Evolutionary conservation across 2,329 filamentous ascomycete species (phyloP).

Genomic region (Onygena corvina): DNA sequence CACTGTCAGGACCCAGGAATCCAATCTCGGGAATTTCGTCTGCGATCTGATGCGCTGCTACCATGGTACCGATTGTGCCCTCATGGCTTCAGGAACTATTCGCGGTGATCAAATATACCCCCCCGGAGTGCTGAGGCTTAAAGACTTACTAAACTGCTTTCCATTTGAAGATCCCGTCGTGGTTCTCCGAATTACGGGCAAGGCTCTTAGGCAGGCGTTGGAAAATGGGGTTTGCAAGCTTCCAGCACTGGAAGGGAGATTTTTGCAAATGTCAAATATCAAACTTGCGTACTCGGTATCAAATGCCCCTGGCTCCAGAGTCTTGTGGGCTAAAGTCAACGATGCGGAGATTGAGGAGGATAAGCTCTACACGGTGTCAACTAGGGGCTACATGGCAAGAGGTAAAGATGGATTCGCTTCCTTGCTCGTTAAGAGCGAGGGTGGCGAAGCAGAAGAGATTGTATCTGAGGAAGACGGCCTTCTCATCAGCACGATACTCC

Average conservation of each 20-base stretch:
- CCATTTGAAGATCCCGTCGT: conserved; percentile 87
- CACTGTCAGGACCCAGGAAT: conserved; percentile 64
- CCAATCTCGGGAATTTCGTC: conserved; percentile 81
- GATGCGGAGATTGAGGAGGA: conserved; percentile 50
- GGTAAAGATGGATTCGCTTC: conserved; percentile 77
- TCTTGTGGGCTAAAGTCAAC: conserved; percentile 51
- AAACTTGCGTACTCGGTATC: conserved; percentile 58
- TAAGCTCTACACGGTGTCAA: conserved; percentile 60
- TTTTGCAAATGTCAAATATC: conserved; percentile 80
- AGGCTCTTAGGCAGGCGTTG: conserved; percentile 62
- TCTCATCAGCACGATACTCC: conserved; percentile 70
- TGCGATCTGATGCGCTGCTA: conserved; percentile 83
- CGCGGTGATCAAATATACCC: conserved; percentile 81
- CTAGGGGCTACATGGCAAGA: conserved; percentile 76
- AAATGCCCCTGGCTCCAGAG: conserved; percentile 47
- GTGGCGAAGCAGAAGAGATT: conserved; percentile 63
- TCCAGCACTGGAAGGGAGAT: conserved; percentile 72
- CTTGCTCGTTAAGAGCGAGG: conserved; percentile 62
- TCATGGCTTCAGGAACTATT: conserved; percentile 79
- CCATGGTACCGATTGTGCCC: conserved; percentile 65
- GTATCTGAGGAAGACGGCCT: conserved; percentile 80
- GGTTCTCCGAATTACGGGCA: conserved; percentile 58
- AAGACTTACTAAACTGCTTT: conserved; percentile 79
- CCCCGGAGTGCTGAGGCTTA: conserved; percentile 62
- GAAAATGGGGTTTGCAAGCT: conserved; percentile 74